Evolutionary conservation across 2,329 filamentous ascomycete species (phyloP).

Genomic region (Keithomyces neogunnii): DNA sequence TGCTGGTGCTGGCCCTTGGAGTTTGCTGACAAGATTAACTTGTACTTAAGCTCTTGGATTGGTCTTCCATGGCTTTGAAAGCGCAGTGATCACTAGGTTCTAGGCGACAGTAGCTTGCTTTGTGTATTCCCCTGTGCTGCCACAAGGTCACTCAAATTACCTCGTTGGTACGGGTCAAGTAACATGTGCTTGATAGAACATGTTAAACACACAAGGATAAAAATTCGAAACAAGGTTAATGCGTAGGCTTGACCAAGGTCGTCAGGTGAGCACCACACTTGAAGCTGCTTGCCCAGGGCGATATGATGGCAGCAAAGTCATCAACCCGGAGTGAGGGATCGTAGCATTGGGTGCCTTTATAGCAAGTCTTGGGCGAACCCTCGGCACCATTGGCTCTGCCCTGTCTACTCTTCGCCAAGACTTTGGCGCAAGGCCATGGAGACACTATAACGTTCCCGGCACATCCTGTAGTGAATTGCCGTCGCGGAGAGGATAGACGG

Average conservation of each 20-base stretch:
- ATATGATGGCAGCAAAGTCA: background rate
- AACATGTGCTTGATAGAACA: slow-evolving; percentile 12
- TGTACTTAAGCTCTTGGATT: too few relatives aligned
- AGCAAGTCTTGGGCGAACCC: background rate
- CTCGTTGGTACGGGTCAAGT: slow-evolving; percentile 14
- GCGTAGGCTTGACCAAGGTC: slow-evolving; percentile 33
- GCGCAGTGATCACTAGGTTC: too few relatives aligned
- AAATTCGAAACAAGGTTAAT: slow-evolving; percentile 44
- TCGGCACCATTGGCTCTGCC: background rate
- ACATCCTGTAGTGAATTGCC: slow-evolving; percentile 44
- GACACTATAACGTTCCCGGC: background rate
- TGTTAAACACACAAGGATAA: slow-evolving; percentile 16
- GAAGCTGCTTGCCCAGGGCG: background rate
- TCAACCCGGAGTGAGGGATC: background rate
- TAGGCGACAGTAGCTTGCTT: too few relatives aligned
- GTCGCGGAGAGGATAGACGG: slow-evolving; percentile 34
- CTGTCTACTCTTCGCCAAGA: background rate
- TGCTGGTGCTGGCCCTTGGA: too few relatives aligned
- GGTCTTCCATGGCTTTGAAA: too few relatives aligned
- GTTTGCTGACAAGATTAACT: too few relatives aligned
- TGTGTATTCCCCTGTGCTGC: too few relatives aligned
- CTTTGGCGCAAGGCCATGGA: background rate
- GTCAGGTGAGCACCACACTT: slow-evolving; percentile 5
- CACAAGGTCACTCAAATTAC: slow-evolving; percentile 21
- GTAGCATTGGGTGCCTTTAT: background rate